phyloP scores from a whole-genome alignment of 495 filamentous ascomycete genomes.

The Daldinia childiae region DNA sequence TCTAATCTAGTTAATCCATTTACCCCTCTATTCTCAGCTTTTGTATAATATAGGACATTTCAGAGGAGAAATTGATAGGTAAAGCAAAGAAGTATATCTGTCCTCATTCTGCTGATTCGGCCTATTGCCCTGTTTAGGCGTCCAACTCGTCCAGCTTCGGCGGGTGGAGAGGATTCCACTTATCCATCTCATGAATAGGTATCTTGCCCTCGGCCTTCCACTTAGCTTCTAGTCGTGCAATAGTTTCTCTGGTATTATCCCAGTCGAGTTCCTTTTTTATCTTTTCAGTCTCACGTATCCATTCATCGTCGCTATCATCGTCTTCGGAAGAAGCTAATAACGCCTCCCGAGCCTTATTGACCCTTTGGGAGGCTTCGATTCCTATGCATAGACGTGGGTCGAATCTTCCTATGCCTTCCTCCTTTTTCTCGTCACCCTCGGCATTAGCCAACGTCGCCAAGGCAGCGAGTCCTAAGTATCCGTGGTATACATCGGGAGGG shows the following conservation, averaged over 20 bases:
- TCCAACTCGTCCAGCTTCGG: conserved; percentile 14
- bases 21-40: background rate
- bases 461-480: conserved; percentile 84
- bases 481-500: conserved; percentile 89
- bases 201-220: conserved; percentile 30
- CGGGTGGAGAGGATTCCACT: conserved; percentile 29
- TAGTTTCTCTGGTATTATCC: conserved; percentile 30
- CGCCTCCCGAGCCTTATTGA: conserved; percentile 51
- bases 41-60: background rate
- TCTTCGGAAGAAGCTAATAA: conserved; percentile 35
- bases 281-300: conserved; percentile 19
- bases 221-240: conserved; percentile 11
- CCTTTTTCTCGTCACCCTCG: conserved; percentile 45
- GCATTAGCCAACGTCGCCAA: conserved; percentile 69
- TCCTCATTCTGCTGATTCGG: background rate
- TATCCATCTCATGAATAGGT: conserved; percentile 31
- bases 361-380: conserved; percentile 54
- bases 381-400: conserved; percentile 78
- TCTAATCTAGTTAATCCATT: background rate
- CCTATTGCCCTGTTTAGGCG: background rate
- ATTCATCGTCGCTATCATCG: conserved; percentile 29
- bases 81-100: background rate
- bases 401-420: conserved; percentile 65
- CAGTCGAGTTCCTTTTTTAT: conserved; percentile 38
- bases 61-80: background rate